phyloP scores from a whole-genome alignment of 306 rosid genomes.

The Fragaria vesca region DNA sequence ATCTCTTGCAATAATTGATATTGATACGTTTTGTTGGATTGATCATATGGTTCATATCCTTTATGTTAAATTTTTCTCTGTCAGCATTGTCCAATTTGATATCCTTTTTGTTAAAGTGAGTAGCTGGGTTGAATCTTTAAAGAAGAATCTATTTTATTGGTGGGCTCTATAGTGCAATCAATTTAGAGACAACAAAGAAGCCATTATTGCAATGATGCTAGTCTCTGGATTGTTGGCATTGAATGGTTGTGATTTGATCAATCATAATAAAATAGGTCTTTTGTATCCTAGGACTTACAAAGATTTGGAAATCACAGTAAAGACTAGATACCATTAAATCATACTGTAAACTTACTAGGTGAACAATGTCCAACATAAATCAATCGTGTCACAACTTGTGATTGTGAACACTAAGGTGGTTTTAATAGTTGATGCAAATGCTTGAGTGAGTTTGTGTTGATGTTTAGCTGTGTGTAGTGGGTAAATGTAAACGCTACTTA shows the following conservation, averaged over 20 bases:
- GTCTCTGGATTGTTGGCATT: constrained; percentile 7
- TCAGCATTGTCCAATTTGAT: constrained; percentile 1
- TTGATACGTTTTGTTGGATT: not conserved
- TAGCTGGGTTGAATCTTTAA: not conserved
- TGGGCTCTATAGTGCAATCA: constrained; percentile 4
- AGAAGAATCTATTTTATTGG: not conserved
- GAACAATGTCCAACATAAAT: constrained; percentile 10
- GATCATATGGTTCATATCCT: not conserved
- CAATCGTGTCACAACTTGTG: constrained; percentile 5
- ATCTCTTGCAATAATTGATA: not conserved
- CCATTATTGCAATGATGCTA: not conserved
- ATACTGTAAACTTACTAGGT: constrained; percentile 2
- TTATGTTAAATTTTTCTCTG: not conserved
- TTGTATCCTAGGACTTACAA: not conserved
- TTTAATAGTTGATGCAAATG: constrained; percentile 6
- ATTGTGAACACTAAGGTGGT: not conserved
- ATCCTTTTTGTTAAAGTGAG: not conserved
- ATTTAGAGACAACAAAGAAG: not conserved
- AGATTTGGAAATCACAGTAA: not conserved
- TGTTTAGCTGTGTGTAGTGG: not conserved
- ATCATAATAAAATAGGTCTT: not conserved
- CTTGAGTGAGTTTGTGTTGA: not conserved
- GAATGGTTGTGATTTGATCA: not conserved
- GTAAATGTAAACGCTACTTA: constrained; percentile 1
- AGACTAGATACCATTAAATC: not conserved